phyloP scores from a whole-genome alignment of 495 filamentous ascomycete species.

The Podospora didyma region DNA sequence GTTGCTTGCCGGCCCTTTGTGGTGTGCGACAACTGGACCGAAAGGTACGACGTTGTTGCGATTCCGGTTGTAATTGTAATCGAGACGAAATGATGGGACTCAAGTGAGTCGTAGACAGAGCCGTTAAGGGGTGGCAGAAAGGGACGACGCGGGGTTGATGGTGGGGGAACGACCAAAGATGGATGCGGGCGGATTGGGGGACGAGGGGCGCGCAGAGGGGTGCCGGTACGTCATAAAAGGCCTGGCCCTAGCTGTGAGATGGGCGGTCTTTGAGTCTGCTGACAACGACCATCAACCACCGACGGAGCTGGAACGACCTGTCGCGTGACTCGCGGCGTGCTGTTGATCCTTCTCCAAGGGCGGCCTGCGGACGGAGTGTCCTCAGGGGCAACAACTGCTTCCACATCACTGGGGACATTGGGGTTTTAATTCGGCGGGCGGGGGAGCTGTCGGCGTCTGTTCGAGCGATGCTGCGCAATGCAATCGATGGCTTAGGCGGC shows the following conservation, averaged over 20 bases:
- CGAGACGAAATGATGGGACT: neutral
- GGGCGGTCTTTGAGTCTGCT: constrained; percentile 7
- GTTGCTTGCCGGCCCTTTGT: neutral
- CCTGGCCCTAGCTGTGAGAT: constrained; percentile 24
- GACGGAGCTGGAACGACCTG: neutral
- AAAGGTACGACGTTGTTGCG: neutral
- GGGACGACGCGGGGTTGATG: constrained; percentile 6
- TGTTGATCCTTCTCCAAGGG: neutral
- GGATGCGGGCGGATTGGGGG: constrained; percentile 1
- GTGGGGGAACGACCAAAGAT: constrained; percentile 7
- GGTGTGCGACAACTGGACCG: constrained; percentile 5
- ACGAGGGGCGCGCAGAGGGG: neutral
- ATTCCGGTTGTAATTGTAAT: neutral
- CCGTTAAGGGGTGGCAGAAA: neutral
- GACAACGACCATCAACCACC: constrained; percentile 2
- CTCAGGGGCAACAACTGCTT: neutral
- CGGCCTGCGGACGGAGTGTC: no score
- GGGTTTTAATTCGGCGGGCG: neutral
- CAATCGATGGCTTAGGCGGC: no score
- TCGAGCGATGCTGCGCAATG: no score
- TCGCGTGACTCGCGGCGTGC: neutral
- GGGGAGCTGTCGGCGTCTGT: neutral
- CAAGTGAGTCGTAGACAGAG: neutral
- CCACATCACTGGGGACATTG: neutral
- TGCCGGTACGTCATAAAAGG: constrained; percentile 27